Evolutionary conservation across 2,329 filamentous ascomycete species (phyloP).

Genomic region (Cadophora gregata): DNA sequence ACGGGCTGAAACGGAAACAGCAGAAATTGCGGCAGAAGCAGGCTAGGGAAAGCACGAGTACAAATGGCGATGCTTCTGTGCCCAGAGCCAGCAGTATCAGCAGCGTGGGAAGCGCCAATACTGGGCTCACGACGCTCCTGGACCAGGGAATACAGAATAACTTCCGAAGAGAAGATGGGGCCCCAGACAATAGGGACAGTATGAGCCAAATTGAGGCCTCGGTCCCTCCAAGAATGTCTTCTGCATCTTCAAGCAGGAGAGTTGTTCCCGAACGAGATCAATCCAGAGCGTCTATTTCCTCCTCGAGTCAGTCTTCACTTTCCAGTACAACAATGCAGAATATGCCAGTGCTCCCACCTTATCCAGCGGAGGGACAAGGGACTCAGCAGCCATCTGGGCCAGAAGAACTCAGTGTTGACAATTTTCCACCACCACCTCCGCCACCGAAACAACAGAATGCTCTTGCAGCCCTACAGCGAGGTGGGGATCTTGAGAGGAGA

Average conservation of each 20-base stretch:
- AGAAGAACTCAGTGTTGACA: constrained; percentile 57
- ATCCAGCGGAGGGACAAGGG: constrained; percentile 64
- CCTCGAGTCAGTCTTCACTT: constrained; percentile 68
- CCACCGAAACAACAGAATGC: constrained; percentile 90
- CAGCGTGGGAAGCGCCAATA: constrained; percentile 62
- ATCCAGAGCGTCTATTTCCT: constrained; percentile 56
- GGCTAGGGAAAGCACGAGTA: constrained; percentile 51
- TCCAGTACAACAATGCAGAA: constrained; percentile 80
- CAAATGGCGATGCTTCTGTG: constrained; percentile 35
- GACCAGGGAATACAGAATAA: constrained; percentile 56
- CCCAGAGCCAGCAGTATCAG: constrained; percentile 60
- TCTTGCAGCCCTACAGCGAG: constrained; percentile 86
- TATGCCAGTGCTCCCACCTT: constrained; percentile 75
- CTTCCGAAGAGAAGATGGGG: constrained; percentile 34
- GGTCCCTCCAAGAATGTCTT: constrained; percentile 52
- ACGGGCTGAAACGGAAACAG: constrained; percentile 96
- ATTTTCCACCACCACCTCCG: constrained; percentile 76
- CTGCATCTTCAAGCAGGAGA: constrained; percentile 38
- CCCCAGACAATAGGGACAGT: constrained; percentile 33
- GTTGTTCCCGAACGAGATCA: constrained; percentile 53
- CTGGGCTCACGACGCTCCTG: constrained; percentile 62
- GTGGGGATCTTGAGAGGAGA: constrained; percentile 88
- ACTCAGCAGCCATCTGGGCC: constrained; percentile 53
- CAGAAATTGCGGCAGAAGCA: constrained; percentile 78
- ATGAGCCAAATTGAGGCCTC: constrained; percentile 45